Percentiles rank a stretch among this genome's conserved stretches.
Conservation (phyloP, 345 rosid species). For the Mercurialis annua region DNA sequence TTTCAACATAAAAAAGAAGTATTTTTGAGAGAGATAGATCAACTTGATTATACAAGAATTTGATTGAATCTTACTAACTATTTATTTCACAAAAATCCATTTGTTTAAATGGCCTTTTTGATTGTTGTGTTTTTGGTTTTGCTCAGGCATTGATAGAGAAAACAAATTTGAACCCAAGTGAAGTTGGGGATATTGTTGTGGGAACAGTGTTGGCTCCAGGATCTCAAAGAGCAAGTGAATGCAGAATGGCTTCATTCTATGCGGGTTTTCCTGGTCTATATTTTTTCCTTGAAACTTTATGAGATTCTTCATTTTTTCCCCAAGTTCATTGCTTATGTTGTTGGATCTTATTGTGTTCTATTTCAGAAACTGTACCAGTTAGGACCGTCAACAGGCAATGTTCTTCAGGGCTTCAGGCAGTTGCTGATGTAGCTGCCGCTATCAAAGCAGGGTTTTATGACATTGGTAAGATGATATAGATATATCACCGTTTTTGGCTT, state of each 20-base stretch:
- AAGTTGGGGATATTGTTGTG: conserved; percentile 96
- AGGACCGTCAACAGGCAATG: conserved; percentile 94
- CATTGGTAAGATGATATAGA: conserved; percentile 47
- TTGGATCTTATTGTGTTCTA: background rate
- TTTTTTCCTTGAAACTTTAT: background rate
- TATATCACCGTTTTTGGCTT: background rate
- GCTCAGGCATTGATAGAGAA: conserved; percentile 86
- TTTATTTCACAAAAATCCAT: no score
- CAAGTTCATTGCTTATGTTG: background rate
- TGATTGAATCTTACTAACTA: no score
- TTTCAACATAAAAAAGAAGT: no score
- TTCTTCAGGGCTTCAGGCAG: conserved; percentile 99
- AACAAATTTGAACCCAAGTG: conserved; percentile 74
- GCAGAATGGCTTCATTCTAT: conserved; percentile 97
- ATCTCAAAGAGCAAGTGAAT: conserved; percentile 86
- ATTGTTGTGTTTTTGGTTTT: conserved; percentile 26
- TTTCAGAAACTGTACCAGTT: conserved; percentile 75
- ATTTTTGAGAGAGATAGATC: no score
- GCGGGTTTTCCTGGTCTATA: conserved; percentile 88
- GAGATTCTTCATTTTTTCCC: background rate
- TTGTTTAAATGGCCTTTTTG: background rate
- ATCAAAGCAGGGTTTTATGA: conserved; percentile 96
- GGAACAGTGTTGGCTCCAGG: conserved; percentile 91
- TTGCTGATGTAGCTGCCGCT: conserved; percentile 95
- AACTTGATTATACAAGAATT: no score